These are phyloP conservation scores for Closterium sp. DNA, from an alignment of 139 green algal genomes.

Conservation along the genomic window DNA sequence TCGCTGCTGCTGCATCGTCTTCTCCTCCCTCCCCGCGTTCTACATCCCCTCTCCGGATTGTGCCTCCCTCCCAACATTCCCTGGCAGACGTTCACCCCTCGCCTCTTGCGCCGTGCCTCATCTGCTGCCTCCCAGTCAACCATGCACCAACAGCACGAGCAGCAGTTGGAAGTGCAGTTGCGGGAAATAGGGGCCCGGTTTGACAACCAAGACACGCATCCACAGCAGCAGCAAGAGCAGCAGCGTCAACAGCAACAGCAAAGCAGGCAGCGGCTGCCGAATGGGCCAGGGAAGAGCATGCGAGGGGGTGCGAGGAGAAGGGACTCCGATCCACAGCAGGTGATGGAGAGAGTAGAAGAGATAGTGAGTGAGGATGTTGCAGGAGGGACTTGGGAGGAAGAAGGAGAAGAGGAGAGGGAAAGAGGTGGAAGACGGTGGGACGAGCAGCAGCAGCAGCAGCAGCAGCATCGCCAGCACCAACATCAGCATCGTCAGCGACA, in stretches of 20 bases:
- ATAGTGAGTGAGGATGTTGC: background rate
- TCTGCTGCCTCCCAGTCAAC: background rate
- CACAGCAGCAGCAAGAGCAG: background rate
- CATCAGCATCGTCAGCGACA: too few relatives aligned
- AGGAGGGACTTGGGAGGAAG: too few relatives aligned
- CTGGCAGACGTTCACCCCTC: background rate
- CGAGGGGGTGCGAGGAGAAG: background rate
- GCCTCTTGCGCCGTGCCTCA: background rate
- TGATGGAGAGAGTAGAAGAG: background rate
- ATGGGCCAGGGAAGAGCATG: background rate
- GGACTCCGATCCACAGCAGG: background rate
- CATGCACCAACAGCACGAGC: background rate
- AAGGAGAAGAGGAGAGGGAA: too few relatives aligned
- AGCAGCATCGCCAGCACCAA: background rate
- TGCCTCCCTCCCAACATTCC: background rate
- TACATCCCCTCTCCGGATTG: background rate
- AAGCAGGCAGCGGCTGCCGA: background rate
- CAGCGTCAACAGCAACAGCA: background rate
- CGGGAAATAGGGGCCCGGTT: background rate
- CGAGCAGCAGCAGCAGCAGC: background rate
- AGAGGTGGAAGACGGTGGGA: too few relatives aligned
- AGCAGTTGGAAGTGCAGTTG: background rate
- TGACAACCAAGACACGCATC: background rate
- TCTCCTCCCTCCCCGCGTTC: too few relatives aligned
- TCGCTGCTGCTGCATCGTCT: too few relatives aligned